These are phyloP conservation scores for Anisodus acutangulus DNA, from an alignment of 257 asterid species.

Conservation along the genomic window DNA sequence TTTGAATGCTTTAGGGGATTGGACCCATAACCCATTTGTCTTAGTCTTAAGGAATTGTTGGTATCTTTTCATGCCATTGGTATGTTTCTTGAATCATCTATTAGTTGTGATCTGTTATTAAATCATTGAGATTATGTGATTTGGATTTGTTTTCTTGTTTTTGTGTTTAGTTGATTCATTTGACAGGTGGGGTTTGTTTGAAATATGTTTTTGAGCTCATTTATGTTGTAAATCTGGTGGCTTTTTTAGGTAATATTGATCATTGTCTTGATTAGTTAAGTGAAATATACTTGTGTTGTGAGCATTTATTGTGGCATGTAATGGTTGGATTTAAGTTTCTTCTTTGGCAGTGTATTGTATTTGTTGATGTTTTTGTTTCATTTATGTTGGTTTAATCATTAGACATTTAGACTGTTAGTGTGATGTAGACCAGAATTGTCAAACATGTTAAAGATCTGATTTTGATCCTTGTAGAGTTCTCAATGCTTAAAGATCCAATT, in stretches of 20 bases:
- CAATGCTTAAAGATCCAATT: background rate
- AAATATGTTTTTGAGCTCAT: background rate
- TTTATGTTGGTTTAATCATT: background rate
- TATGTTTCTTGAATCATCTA: background rate
- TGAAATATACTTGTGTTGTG: background rate
- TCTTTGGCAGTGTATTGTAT: conserved; percentile 6
- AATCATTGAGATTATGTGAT: conserved; percentile 11
- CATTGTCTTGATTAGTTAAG: background rate
- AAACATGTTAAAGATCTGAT: conserved; percentile 1
- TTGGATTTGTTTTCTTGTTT: background rate
- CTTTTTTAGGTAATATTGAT: background rate
- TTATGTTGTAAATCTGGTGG: background rate
- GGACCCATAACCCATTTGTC: background rate
- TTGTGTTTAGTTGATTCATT: background rate
- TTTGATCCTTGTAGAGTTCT: background rate
- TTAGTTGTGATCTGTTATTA: background rate
- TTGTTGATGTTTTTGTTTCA: background rate
- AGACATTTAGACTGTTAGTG: background rate
- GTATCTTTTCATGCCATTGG: conserved; percentile 20
- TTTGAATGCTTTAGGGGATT: background rate
- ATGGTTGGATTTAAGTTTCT: conserved; percentile 4
- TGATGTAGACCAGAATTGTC: background rate
- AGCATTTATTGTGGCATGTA: background rate
- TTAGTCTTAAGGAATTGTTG: conserved; percentile 22
- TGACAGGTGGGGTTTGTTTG: background rate